Evolutionary conservation across 805 yeast species (phyloP).

Genomic region (Barnettozyma siamensis): DNA sequence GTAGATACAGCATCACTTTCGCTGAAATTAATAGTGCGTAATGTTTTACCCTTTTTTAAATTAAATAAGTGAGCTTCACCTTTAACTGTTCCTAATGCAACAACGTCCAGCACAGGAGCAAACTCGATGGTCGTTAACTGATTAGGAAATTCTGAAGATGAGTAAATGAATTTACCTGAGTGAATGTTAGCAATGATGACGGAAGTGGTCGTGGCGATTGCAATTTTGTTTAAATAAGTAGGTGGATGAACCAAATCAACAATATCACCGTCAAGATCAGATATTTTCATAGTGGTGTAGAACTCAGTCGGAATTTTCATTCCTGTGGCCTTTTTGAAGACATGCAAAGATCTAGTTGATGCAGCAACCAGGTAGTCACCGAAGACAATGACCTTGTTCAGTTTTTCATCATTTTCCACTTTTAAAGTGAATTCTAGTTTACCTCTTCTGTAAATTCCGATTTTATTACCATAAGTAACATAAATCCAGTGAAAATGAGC

Average conservation of each 20-base stretch:
- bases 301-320: constrained; percentile 49
- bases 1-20: constrained; percentile 39
- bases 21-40: constrained; percentile 43
- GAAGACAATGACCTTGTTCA: constrained; percentile 54
- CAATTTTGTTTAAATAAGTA: constrained; percentile 85
- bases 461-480: constrained; percentile 63
- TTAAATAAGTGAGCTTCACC: constrained; percentile 68
- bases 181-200: constrained; percentile 66
- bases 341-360: constrained; percentile 40
- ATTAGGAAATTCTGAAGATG: constrained; percentile 45
- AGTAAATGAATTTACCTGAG: constrained; percentile 65
- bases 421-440: constrained; percentile 40
- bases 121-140: constrained; percentile 66
- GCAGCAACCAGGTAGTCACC: constrained; percentile 73
- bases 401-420: constrained; percentile 28
- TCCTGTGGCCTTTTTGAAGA: constrained; percentile 47
- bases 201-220: constrained; percentile 67
- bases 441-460: constrained; percentile 84
- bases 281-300: constrained; percentile 57
- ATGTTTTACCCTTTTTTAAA: constrained; percentile 52
- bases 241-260: constrained; percentile 76
- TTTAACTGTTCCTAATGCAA: constrained; percentile 68
- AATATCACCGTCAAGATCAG: constrained; percentile 63
- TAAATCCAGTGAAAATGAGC: constrained; percentile 83
- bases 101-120: constrained; percentile 82